Base-by-base conservation (phyloP, 768 basidiomycete genomes). In the Serendipita sp. region DNA sequence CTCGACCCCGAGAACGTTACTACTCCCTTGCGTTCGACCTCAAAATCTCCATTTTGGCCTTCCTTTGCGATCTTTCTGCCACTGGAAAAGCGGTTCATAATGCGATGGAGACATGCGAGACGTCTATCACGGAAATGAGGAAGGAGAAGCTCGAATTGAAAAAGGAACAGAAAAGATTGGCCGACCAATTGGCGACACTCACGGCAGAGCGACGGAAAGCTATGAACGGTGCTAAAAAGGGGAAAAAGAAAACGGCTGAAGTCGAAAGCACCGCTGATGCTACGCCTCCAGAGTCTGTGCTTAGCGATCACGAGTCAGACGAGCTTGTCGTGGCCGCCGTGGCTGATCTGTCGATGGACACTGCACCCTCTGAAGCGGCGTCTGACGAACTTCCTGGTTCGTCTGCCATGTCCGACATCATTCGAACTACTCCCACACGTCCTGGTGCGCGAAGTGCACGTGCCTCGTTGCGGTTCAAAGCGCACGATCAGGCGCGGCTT, bases 61-160 rank as follows among this genome's bases (percentile, higher is more conserved):
- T 95, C 76, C 81, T 99, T 76, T 88, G 86, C 75, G 91, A 94
- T 70, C 75, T 94, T 62, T 92, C 87, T 0, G 83, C 93, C 30
- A 92, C 93, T 28, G 92, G 90, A 74, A 95, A 92, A 75, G 80
- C 84, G 8, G 85, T 97, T 24, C 89, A 93, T 71, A 75, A 80
- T 3, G 89, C 91, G 70, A 88, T 98, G 83, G 96, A 99, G 70
- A 81, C 83, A 51, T 91, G 89, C 70, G 92, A 94, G 71, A 83
- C 88, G 69, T 86, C 88, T 68, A 74, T 99, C 67, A 98, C 96
- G 7, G 90, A 93, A 32, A 78, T 96, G 38, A 77, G 96, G 68
- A 99, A 98, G 75, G 91, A 95, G 74, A 89, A 94, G 74, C 92
- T 94, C 37, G 96, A 98, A 67, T 84, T 93, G 67, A 96, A 96